Conservation (phyloP, 164 flowering plant species). For the Aristolochia fimbriata region DNA sequence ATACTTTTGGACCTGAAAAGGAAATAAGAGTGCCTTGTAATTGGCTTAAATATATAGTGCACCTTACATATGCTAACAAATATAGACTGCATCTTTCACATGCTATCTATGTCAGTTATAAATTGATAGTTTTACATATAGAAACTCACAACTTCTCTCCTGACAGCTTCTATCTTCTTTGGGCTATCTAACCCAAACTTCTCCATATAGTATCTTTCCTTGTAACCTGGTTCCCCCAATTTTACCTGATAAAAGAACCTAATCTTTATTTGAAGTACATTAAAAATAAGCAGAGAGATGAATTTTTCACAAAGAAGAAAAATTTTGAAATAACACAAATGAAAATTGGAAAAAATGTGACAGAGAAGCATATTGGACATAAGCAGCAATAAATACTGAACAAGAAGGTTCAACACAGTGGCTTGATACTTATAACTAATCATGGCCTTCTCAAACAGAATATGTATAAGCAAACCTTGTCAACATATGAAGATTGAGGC, state of each 20-base stretch:
- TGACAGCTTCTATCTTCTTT: constrained; percentile 48
- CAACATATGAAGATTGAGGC: constrained; percentile 31
- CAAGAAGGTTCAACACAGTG: too few relatives aligned
- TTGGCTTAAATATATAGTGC: neutral
- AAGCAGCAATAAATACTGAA: too few relatives aligned
- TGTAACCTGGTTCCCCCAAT: constrained; percentile 92
- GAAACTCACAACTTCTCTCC: constrained; percentile 62
- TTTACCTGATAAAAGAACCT: constrained; percentile 47
- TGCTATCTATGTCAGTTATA: too few relatives aligned
- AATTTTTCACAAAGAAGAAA: too few relatives aligned
- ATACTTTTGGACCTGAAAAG: constrained; percentile 73
- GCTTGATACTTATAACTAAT: too few relatives aligned
- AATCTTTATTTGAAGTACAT: neutral
- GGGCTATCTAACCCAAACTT: constrained; percentile 48
- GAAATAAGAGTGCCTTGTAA: neutral
- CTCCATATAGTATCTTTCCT: constrained; percentile 81
- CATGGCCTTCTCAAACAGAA: too few relatives aligned
- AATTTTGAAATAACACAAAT: too few relatives aligned
- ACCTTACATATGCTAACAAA: neutral
- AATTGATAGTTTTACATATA: neutral
- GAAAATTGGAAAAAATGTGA: too few relatives aligned
- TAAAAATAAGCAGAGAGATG: too few relatives aligned
- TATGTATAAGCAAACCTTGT: constrained; percentile 37
- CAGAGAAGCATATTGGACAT: too few relatives aligned
- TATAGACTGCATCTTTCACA: neutral